phyloP scores from a whole-genome alignment of 768 basidiomycete species.

The Trametes elegans region DNA sequence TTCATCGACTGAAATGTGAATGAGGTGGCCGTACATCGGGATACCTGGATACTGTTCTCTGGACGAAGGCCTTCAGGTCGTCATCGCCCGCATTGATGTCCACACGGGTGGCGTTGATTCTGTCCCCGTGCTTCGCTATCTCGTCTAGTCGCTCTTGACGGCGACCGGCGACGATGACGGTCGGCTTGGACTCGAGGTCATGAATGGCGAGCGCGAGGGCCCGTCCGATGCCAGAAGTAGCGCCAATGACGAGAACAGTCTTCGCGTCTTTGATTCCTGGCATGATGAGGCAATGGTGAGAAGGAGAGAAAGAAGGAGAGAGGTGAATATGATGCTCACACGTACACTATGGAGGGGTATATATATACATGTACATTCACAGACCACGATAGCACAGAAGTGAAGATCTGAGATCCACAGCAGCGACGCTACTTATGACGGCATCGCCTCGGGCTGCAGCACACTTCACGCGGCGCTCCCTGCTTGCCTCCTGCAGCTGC shows the following conservation, averaged over 20 bases:
- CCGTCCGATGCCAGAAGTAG: conserved; percentile 57
- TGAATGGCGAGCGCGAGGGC: conserved; percentile 51
- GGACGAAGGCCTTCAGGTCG: conserved; percentile 40
- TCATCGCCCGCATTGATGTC: conserved; percentile 42
- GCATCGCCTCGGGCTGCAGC: neutral
- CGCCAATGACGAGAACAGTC: conserved; percentile 55
- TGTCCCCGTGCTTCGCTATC: conserved; percentile 33
- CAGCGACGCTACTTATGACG: neutral
- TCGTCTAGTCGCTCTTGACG: conserved; percentile 54
- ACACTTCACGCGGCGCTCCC: too few relatives aligned
- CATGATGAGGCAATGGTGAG: conserved; percentile 10
- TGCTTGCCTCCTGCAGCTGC: too few relatives aligned
- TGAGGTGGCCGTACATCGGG: conserved; percentile 41
- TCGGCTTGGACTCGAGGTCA: conserved; percentile 44
- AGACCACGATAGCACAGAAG: neutral
- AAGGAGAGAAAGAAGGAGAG: neutral
- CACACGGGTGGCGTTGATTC: conserved; percentile 42
- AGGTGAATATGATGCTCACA: neutral
- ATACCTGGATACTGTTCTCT: conserved; percentile 41
- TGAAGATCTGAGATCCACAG: neutral
- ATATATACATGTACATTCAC: neutral
- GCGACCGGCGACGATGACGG: conserved; percentile 50
- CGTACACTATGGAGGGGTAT: neutral
- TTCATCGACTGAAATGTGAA: neutral
- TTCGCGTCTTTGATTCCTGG: conserved; percentile 43